Evolutionary conservation across 2,329 filamentous ascomycete genomes (phyloP).

Genomic region (Diaporthe destruens): DNA sequence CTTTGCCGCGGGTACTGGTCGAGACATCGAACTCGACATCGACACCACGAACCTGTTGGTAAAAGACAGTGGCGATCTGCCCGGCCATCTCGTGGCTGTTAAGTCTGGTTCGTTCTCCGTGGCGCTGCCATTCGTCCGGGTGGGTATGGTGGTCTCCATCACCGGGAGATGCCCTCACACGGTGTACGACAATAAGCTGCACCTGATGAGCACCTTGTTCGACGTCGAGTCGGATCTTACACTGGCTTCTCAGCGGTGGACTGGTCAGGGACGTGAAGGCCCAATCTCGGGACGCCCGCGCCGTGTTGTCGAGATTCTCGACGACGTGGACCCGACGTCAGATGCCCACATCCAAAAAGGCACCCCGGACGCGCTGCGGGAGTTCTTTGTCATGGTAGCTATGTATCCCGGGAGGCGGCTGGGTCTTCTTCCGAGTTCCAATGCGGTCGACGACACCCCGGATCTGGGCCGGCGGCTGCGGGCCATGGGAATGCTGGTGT

Average conservation of each 20-base stretch:
- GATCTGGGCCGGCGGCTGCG: background rate
- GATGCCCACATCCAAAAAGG: background rate
- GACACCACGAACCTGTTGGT: too few species aligned
- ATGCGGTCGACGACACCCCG: background rate
- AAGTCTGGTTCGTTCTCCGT: background rate
- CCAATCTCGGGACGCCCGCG: background rate
- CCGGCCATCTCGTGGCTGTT: background rate
- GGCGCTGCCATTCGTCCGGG: background rate
- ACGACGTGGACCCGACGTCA: accelerated
- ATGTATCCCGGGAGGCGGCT: background rate
- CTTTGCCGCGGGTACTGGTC: too few species aligned
- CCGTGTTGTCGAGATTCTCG: background rate
- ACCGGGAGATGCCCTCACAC: background rate
- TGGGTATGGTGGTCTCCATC: background rate
- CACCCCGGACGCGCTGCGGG: background rate
- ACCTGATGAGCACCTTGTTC: background rate
- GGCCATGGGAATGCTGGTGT: background rate
- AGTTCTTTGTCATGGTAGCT: background rate
- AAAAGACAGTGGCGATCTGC: too few species aligned
- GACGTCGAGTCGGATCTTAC: background rate
- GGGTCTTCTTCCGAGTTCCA: background rate
- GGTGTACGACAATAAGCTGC: background rate
- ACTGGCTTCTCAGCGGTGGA: background rate
- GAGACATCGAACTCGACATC: background rate
- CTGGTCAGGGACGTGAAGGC: background rate